Conservation (phyloP, 1,139 yeast species). For the Geotrichum aggregatum region DNA sequence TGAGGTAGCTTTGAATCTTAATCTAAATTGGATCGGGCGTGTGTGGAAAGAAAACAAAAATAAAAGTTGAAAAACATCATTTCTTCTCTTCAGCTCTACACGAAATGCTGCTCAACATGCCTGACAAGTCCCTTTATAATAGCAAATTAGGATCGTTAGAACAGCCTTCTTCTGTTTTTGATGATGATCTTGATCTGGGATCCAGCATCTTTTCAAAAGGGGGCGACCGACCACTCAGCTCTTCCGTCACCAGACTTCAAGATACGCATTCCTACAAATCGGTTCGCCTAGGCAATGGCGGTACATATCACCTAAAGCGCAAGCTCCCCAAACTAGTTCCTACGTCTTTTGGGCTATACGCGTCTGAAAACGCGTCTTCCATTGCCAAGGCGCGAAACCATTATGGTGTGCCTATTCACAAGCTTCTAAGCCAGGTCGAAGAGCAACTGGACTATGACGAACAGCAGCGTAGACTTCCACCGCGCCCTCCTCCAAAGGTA, state of each 20-base stretch:
- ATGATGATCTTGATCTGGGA: slow-evolving; percentile 13
- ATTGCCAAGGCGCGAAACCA: slow-evolving; percentile 22
- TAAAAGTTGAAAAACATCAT: not conserved
- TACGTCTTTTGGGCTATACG: not conserved
- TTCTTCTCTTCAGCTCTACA: no score
- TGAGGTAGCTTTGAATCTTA: not conserved
- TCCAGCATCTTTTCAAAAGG: slow-evolving; percentile 11
- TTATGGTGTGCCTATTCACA: slow-evolving; percentile 36
- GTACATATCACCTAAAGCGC: slow-evolving; percentile 9
- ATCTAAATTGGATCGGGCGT: not conserved
- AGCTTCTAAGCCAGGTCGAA: slow-evolving; percentile 26
- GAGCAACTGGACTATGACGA: slow-evolving; percentile 8
- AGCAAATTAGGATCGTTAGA: not conserved
- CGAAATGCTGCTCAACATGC: not conserved
- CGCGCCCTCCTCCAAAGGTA: not conserved
- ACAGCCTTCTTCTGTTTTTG: not conserved
- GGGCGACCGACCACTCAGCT: not conserved
- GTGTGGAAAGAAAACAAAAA: not conserved
- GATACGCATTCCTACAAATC: slow-evolving; percentile 10
- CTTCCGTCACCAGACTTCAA: not conserved
- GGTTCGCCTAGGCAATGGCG: slow-evolving; percentile 19
- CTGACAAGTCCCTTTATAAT: not conserved
- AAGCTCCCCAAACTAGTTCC: slow-evolving; percentile 7
- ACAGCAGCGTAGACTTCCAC: not conserved
- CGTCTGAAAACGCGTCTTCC: not conserved